Evolutionary conservation across 768 basidiomycete genomes (phyloP).

Genomic region (Boletus rubescentipes): DNA sequence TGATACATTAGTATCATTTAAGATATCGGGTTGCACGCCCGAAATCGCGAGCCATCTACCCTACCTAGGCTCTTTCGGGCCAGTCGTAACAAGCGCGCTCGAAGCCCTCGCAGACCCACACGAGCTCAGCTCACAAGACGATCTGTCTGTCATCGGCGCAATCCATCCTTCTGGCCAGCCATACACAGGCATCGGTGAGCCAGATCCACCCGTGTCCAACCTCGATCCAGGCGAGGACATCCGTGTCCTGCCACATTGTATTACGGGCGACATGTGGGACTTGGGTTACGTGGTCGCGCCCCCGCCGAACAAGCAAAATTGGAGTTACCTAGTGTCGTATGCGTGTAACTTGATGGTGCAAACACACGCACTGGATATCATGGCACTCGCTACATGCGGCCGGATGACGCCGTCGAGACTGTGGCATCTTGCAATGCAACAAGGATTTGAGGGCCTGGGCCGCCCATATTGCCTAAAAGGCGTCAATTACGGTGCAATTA

Average conservation of each 20-base stretch:
- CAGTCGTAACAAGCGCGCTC: neutral
- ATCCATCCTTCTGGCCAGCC: neutral
- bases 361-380: neutral
- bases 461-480: neutral
- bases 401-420: neutral
- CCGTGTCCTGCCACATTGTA: neutral
- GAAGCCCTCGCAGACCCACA: neutral
- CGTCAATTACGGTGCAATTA: neutral
- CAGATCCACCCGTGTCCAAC: neutral
- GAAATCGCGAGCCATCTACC: neutral
- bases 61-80: neutral
- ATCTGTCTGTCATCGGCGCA: neutral
- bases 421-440: neutral
- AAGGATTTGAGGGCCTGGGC: neutral
- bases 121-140: neutral
- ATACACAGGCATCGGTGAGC: neutral
- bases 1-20: neutral
- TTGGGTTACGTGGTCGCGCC: neutral
- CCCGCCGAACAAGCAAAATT: neutral
- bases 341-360: neutral
- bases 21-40: neutral
- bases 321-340: neutral
- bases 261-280: neutral
- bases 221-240: neutral
- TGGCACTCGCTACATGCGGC: neutral